Base-by-base conservation (phyloP, 2,329 filamentous ascomycete genomes). In the Juglanconis oblonga region DNA sequence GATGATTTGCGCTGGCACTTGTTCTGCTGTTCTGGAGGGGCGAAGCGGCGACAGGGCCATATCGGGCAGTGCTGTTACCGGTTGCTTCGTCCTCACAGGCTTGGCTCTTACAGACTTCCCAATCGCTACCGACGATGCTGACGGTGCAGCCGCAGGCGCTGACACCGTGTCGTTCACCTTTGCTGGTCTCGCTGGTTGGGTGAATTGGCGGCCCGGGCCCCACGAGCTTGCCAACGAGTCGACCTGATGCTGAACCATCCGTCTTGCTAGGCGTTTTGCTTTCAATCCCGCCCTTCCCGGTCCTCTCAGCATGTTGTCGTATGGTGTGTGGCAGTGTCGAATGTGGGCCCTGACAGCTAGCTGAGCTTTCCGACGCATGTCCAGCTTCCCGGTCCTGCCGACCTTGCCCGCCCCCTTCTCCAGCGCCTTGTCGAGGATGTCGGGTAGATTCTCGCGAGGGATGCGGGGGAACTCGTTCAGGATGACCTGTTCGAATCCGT, bases 321-420 rank as follows among this genome's bases (percentile, higher is more conserved):
- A 84, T 1, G 71, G 64, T 0, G 81, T 83, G 49, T 80, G 74
- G 3, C 58, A 63, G 64, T 84, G 81, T 6, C 81, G 72, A 4
- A 80, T 73, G 62, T 83, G 77, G 3, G 81, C 81, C 29, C 74
- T 68, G 11, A 83, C 79, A 2, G 79, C 81, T 31, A 82, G 71
- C 50, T 68, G 64, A 4, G 76, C 79, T 63, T 75, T 81, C 13
- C 72, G 66, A 6, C 70, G 67, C 40, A 79, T 50, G 0, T 68
- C 67, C 5, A 81, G 66, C 49, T 63, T 76, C 2, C 67, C 68
- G 1, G 75, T 77, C 54, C 81, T 70, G 3, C 81, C 81, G 1
- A 84, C 81, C 9, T 81, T 71, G 2, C 79, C 68, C 47, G 74
- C 79, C 29, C 73, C 64, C 67, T 82, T 84, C 64, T 71, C 65